Conservation (phyloP, 805 yeast genomes). For the Lachancea sp. region DNA sequence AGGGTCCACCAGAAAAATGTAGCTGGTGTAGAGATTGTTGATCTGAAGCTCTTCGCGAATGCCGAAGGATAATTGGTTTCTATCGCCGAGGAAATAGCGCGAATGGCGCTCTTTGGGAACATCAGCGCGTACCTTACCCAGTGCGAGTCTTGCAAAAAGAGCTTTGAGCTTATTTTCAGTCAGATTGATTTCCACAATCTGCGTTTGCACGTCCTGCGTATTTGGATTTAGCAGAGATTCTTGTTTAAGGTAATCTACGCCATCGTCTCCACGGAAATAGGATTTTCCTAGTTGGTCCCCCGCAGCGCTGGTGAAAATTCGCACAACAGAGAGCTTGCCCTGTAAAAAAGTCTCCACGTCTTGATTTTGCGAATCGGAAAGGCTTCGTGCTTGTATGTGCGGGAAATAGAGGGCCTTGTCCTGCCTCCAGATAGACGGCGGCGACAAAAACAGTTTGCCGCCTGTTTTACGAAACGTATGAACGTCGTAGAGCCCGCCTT, state of each 20-base stretch:
- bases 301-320: constrained; percentile 35
- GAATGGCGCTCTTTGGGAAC: constrained; percentile 46
- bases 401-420: constrained; percentile 80
- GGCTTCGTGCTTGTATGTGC: constrained; percentile 54
- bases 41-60: constrained; percentile 55
- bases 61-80: constrained; percentile 49
- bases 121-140: constrained; percentile 38
- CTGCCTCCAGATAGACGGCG: constrained; percentile 66
- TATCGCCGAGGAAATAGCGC: constrained; percentile 58
- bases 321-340: constrained; percentile 28
- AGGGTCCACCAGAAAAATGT: constrained; percentile 69
- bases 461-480: constrained; percentile 61
- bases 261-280: constrained; percentile 42
- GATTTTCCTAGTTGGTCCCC: constrained; percentile 64
- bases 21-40: constrained; percentile 77
- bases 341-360: constrained; percentile 26
- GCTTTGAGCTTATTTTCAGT: constrained; percentile 72
- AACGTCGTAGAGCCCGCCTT: constrained; percentile 62
- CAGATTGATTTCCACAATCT: constrained; percentile 68
- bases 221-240: constrained; percentile 4
- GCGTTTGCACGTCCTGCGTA: constrained; percentile 35
- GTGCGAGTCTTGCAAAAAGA: constrained; percentile 49
- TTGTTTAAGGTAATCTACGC: constrained; percentile 9
- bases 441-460: constrained; percentile 82
- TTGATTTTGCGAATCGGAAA: constrained; percentile 32